phyloP scores from a whole-genome alignment of 305 asterid genomes.

The Rubia tinctorum region DNA sequence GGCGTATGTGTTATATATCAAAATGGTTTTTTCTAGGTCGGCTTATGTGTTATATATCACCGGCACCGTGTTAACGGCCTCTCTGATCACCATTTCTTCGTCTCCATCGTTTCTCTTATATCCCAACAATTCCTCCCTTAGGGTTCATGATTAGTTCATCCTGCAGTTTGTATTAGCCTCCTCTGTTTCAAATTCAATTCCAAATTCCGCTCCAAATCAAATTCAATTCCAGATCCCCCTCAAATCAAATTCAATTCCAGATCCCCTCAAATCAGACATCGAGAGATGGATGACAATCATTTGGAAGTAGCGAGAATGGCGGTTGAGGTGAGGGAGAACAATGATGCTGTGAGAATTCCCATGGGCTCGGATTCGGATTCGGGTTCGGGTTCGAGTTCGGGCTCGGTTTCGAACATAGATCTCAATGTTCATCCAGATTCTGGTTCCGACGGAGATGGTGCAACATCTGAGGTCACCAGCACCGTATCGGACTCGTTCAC shows the following conservation, averaged over 20 bases:
- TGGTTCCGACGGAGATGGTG: conserved; percentile 37
- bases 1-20: not conserved
- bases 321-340: not conserved
- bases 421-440: not conserved
- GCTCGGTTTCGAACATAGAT: no score
- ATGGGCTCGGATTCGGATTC: not conserved
- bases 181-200: not conserved
- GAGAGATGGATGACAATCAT: no score
- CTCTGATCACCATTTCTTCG: not conserved
- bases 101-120: not conserved
- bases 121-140: not conserved
- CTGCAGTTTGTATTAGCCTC: no score
- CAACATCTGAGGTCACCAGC: conserved; percentile 22
- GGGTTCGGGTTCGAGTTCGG: not conserved
- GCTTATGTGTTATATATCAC: not conserved
- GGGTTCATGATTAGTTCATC: not conserved
- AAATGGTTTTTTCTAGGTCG: not conserved
- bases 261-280: no score
- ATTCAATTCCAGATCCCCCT: not conserved
- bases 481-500: not conserved
- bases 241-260: not conserved
- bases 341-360: not conserved
- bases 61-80: not conserved
- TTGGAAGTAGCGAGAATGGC: no score
- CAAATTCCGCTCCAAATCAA: not conserved